Evolutionary conservation across 495 filamentous ascomycete species (phyloP), one percentile per base, ranked within the genome.

Genomic region (Lindgomyces ingoldianus): DNA sequence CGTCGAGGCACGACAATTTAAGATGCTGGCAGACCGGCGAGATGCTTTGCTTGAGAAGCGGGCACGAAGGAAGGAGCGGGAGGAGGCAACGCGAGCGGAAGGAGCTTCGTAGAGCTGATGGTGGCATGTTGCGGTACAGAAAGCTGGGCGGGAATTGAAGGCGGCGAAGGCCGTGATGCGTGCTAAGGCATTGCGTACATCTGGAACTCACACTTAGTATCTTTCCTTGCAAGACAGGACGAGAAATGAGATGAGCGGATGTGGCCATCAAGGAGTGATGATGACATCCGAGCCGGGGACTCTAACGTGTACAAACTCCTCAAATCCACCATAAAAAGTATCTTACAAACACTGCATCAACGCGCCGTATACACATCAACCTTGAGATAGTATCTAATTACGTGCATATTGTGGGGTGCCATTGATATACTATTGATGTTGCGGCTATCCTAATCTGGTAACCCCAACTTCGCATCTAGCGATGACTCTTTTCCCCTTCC

Each of bases 21-120:
- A 82, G 60, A 81, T 91, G 55, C 80, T 98, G 45, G 80, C 82
- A 65, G 87, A 91, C 74, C 87, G 91, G 70, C 87, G 88, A 74
- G 82, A 87, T 68, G 74, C 78, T 36, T 82, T 98, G 69, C 78
- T 98, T 21, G 95, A 96, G 78, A 98, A 97, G 85, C 53, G 67
- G 55, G 67, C 62, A 27, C 59, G 68, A 47, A 68, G 60, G 48
- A 60, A 60, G 57, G 48, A 64, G 56, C 46, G 64, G 10, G 67
- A 71, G 41, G 64, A 67, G 10, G 44, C 48, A 24, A 29, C 41
- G n/a, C 56, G 49, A 3, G 58, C 54, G 24, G 59, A 41, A 60
- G 53, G 36, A 47, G 57, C 57, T 30, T 62, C 48, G 30, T 57
- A 41, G 47, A 18, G 24, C n/a, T 12, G 10, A 6, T 19, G 39